Base-by-base conservation (phyloP, 805 yeast genomes). In the Sugiyamaella lignohabitans region DNA sequence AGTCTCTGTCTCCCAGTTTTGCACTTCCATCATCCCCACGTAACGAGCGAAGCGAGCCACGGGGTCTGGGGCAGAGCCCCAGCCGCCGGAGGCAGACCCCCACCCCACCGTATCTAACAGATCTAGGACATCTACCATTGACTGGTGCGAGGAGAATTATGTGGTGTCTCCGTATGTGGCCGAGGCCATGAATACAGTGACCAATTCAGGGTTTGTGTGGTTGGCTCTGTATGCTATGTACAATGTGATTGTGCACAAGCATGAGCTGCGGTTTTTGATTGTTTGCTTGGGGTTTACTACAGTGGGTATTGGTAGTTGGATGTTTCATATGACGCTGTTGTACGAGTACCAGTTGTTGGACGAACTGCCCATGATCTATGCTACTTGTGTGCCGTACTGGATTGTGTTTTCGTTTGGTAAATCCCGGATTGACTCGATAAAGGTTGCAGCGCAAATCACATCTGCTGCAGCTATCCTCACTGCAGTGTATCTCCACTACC, bases 141-240 rank as follows among this genome's bases (percentile, higher is more conserved):
- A 91, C 61, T 91, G 98, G 98, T 91, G 98, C 67, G 98, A 91
- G 60, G 98, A 93, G 65, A 91, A 91, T 68, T 91, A 91, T 62
- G 91, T 88, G 8, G 85, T 89, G 1, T 76, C 91, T 10, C 76
- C 75, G 10, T 93, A 85, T 59, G 73, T 93, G 45, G 97, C 98
- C 3, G 98, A 93, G 63, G 84, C 87, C 47, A 74, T 91, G 49
- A 93, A 93, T 61, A 86, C 97, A 2, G 57, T 80, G 22, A 87
- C 98, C 38, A 93, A 93, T 53, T 65, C 73, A 1, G 69, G 70
- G 29, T 80, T 79, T 55, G 67, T 76, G 35, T 55, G 74, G 4
- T 63, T 78, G 18, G 95, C 94, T 0, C 40, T 59, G n/a, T 82
- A 71, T 60, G 80, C 89, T 18, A 71, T 87, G 37, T 68, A 69